Evolutionary conservation across 2,329 filamentous ascomycete genomes (phyloP).

Genomic region (Aspergillus arachidicola): DNA sequence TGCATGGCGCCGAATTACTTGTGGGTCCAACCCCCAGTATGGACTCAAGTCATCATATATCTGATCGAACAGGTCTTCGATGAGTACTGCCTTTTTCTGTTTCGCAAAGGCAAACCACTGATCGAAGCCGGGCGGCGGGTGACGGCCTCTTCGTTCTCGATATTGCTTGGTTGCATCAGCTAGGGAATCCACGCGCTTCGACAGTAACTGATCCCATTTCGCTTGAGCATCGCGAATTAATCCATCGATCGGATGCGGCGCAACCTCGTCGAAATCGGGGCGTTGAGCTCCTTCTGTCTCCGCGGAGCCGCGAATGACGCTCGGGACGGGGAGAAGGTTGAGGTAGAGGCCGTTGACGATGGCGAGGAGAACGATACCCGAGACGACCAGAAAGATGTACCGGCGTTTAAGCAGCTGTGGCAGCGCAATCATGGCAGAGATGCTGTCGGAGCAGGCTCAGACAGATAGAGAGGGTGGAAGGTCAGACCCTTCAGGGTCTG

Average conservation of each 20-base stretch:
- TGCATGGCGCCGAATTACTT: constrained; percentile 19
- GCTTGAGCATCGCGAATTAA: background rate
- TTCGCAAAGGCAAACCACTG: constrained; percentile 51
- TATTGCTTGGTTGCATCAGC: constrained; percentile 35
- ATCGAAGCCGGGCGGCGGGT: constrained; percentile 55
- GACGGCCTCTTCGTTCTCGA: constrained; percentile 46
- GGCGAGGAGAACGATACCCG: background rate
- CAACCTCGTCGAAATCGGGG: background rate
- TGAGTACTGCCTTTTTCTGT: constrained; percentile 44
- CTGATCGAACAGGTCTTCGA: constrained; percentile 54
- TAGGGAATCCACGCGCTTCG: background rate
- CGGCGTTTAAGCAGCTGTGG: background rate
- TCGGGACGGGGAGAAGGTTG: background rate
- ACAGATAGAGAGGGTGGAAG: background rate
- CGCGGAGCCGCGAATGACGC: background rate
- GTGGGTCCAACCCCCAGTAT: constrained; percentile 51
- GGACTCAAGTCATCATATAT: constrained; percentile 54
- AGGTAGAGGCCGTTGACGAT: constrained; percentile 15
- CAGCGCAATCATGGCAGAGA: background rate
- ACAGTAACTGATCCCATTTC: background rate
- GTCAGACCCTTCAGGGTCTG: background rate
- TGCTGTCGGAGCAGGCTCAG: background rate
- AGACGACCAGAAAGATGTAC: background rate
- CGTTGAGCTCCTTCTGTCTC: background rate
- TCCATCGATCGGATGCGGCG: constrained; percentile 27